Evolutionary conservation across 179 eudicot genomes (phyloP), one percentile per base, ranked within the genome.

Genomic region (Patellifolia procumbens): DNA sequence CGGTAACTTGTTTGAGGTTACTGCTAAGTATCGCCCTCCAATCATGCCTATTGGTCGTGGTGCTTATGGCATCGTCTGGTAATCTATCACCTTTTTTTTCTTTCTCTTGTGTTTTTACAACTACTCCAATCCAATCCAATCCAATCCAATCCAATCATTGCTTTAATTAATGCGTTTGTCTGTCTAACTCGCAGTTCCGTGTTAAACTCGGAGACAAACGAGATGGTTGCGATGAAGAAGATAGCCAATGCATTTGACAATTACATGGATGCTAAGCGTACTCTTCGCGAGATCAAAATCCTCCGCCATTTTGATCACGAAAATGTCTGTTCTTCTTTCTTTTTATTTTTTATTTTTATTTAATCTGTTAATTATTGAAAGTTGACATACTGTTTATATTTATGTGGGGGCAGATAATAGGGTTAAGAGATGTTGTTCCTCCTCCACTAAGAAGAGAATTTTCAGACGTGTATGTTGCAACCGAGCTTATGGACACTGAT

Each of bases 21-120:
- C 98, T 29, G 61, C 83, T 42, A 94, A 88, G 86, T 94, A 94
- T 68, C 90, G 96, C 12, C 92, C 97, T 63, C 98, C 97, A 24
- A 91, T 94, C 84, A 84, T 89, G 91, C 96, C 97, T 0, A 94
- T 94, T 43, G 98, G 98, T 69, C 96, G 98, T 20, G 98, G 98
- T 15, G 97, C 98, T 48, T 94, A 92, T 34, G 98, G 98, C 53
- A 89, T 92, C 56, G 98, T 94, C 63, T 94, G 98, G 98, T 94
- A 89, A 46, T 45, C 31, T 4, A 6, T 24, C 2, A 55, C 48
- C 11, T 7, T 59, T 32, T 52, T 72, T 43, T 32, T 42, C 13
- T 26, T 55, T 22, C 42, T 8, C 22, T n/a, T 48, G 24, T 59
- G n/a, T n/a, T n/a, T n/a, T n/a, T n/a, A n/a, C n/a, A n/a, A n/a